Base-by-base conservation (phyloP, 2,329 filamentous ascomycete genomes). In the Colletotrichum australisinense region DNA sequence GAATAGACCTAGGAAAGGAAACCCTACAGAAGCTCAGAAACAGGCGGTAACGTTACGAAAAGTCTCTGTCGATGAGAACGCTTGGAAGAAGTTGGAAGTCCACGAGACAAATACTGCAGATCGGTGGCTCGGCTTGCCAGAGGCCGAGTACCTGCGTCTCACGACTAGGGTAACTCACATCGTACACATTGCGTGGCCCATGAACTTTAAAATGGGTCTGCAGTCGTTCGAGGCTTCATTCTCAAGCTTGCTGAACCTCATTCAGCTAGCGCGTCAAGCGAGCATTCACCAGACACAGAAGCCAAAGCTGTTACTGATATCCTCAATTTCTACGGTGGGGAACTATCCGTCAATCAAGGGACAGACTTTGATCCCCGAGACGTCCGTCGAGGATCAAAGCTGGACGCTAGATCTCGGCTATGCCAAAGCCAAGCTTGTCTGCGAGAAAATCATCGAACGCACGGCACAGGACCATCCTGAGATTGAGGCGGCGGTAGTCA, bases 101-200 rank as follows among this genome's bases (percentile, higher is more conserved):
- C 5, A 42, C 38, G 14, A 42, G 14, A 16, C 38, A 42, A 42
- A 42, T 14, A 42, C 38, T 42, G 38, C 38, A 42, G 38, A 42
- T 42, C 38, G 7, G 38, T 42, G 38, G 38, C 38, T 42, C 14
- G 38, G 38, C 38, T 42, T 42, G 38, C 38, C 38, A 16, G 38
- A 42, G 14, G 57, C 69, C 5, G 72, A 74, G 5, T 49, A 69
- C 16, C 49, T 78, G 6, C 76, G 77, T 1, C 74, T 78, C 11
- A 53, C 64, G 16, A 58, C 52, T 1, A 70, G 69, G 12, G 63
- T 75, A 9, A 77, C 77, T 1, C 76, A 77, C 28, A 53, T 78
- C 26, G 24, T 78, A 26, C 77, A 78, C 52, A 75, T 75, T 9
- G 77, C 76, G 5, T 78, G 77, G 77, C 77, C 77, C 8, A 78